Evolutionary conservation across 495 filamentous ascomycete genomes (phyloP).

Genomic region (Neurospora terricola): DNA sequence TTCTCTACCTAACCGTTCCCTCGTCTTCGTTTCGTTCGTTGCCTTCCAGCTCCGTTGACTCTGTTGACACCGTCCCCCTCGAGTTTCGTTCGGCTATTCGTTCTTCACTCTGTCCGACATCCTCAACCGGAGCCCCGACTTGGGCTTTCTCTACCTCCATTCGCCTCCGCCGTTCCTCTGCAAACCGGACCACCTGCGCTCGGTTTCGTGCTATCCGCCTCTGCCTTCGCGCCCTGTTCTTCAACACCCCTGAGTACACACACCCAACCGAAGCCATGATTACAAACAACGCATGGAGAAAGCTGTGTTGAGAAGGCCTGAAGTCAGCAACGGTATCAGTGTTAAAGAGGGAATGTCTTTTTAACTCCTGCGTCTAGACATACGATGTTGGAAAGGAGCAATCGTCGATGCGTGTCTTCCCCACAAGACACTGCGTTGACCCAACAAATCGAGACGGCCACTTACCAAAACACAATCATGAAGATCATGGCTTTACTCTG

Average conservation of each 20-base stretch:
- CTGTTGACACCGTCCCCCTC: neutral
- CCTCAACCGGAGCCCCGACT: neutral
- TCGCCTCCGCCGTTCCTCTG: neutral
- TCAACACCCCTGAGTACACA: constrained; percentile 1
- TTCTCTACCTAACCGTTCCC: neutral
- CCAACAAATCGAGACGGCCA: neutral
- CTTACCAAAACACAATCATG: constrained; percentile 20
- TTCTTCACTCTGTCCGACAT: neutral
- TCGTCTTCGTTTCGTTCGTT: neutral
- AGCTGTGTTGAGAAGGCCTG: neutral
- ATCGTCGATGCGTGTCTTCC: neutral
- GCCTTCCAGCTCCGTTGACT: neutral
- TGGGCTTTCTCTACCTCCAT: neutral
- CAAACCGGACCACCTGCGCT: constrained; percentile 15
- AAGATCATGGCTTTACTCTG: constrained; percentile 19
- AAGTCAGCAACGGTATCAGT: neutral
- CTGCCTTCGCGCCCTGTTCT: neutral
- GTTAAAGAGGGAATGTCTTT: neutral
- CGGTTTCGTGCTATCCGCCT: constrained; percentile 5
- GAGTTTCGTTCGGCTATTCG: neutral
- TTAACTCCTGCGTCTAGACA: neutral
- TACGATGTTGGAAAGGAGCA: neutral
- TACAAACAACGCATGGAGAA: constrained; percentile 14
- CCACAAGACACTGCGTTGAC: neutral
- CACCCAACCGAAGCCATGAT: constrained; percentile 9